Base-by-base conservation (phyloP, 768 basidiomycete species). In the Fistulinella prunicolor region DNA sequence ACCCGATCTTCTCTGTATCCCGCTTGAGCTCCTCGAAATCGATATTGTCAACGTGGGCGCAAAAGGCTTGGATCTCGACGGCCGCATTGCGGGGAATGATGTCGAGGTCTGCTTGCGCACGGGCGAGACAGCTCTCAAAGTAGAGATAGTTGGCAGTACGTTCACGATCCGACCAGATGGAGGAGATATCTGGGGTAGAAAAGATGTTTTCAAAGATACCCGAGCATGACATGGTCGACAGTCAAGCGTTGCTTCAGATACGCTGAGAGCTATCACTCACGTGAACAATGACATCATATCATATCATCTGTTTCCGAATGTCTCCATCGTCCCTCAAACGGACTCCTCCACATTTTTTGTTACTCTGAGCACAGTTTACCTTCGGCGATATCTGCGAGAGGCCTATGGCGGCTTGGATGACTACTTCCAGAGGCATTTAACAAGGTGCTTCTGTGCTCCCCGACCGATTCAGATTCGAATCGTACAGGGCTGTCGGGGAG, bases 311-410 rank as follows among this genome's bases (percentile, higher is more conserved):
- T n/a, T n/a, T n/a, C n/a, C n/a, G n/a, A n/a, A n/a, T n/a, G n/a
- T n/a, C n/a, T 28, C 28, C 28, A 28, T 28, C 54, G 47, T 72
- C 91, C 91, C 32, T 91, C 89, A 20, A 87, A 86, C 2, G 82
- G 91, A 59, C 70, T 93, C 23, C 93, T 93, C 73, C 80, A 88
- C 57, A 72, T 72, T 37, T 94, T 94, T 54, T 94, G 7, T 75
- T 95, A 0, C 73, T 95, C 3, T n/a, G n/a, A n/a, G n/a, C 63
- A 78, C 74, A 2, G 80, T 81, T 14, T 85, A 83, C n/a, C 66
- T 81, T 81, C 55, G 81, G 80, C 16, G 82, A 88, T 44, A 62
- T 90, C 20, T 89, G 90, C 1, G 53, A 68, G 19, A 78, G 84
- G 49, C 73, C 87, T 0, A 62, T 72, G 8, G 78, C 78, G 0